These are phyloP conservation scores for Pilatotrama ljubarskyi DNA, from an alignment of 768 basidiomycete genomes.

Conservation along the genomic window DNA sequence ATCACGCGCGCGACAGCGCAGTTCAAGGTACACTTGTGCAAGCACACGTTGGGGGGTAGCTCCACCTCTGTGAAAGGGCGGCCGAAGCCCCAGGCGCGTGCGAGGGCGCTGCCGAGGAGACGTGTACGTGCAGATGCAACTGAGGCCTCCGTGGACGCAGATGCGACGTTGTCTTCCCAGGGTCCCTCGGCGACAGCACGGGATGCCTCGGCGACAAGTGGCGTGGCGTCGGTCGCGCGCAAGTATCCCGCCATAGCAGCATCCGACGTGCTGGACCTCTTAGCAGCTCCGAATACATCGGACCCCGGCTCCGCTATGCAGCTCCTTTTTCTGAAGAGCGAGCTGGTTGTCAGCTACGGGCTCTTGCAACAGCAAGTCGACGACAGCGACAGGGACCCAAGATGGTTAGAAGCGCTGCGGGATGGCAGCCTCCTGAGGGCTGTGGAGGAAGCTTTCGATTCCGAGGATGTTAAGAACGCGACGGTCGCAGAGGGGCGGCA, in stretches of 20 bases:
- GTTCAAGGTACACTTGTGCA: slow-evolving; percentile 35
- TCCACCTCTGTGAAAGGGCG: not conserved
- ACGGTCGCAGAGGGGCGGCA: not conserved
- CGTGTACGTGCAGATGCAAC: slow-evolving; percentile 18
- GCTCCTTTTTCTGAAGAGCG: slow-evolving; percentile 23
- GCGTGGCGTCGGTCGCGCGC: slow-evolving; percentile 10
- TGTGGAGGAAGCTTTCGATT: slow-evolving; percentile 22
- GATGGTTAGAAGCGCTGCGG: slow-evolving; percentile 22
- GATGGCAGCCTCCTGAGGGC: slow-evolving; percentile 19
- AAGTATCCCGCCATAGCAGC: slow-evolving; percentile 19
- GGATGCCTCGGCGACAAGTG: not conserved
- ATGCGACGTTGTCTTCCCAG: not conserved
- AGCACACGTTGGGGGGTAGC: slow-evolving; percentile 11
- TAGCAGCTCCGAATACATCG: slow-evolving; percentile 12
- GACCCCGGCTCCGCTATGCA: slow-evolving; percentile 5
- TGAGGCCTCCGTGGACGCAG: not conserved
- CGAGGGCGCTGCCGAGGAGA: slow-evolving; percentile 29
- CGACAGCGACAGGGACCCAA: slow-evolving; percentile 18
- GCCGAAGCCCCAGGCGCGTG: slow-evolving; percentile 25
- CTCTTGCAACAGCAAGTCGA: slow-evolving; percentile 25
- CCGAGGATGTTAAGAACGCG: not conserved
- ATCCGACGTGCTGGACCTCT: slow-evolving; percentile 22
- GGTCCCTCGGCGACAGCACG: slow-evolving; percentile 2
- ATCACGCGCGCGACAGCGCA: slow-evolving; percentile 23
- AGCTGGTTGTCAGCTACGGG: slow-evolving; percentile 31